Base-by-base conservation (phyloP, 352 stramenopile species). In the Halophytophthora polymorphica region DNA sequence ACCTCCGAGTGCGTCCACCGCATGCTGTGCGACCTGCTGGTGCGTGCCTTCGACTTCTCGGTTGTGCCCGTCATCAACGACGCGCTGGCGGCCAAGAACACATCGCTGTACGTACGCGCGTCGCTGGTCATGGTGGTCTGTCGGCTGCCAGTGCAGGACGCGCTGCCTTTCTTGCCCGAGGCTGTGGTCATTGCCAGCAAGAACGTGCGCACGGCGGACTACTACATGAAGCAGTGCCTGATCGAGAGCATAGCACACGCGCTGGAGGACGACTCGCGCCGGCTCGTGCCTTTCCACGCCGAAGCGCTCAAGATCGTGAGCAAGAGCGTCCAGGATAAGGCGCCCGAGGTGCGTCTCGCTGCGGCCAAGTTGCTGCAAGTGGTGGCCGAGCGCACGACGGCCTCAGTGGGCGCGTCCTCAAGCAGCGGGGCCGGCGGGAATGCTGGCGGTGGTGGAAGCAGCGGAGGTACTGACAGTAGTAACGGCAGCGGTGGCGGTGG, bases 161-260 rank as follows among this genome's bases (percentile, higher is more conserved):
- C 77, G 8, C 59, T 77, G 36, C 73, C 81, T 45, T 90, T 93
- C 45, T 36, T 92, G 7, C 56, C 67, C 0, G 85, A 95, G 37
- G 73, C 71, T 19, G 50, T 93, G n/a, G 58, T 61, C n/a, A 65
- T 93, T 44, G 64, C 75, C 23, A 80, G 68, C 50, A 83, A 82
- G 40, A 69, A 64, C 41, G 57, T 88, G 22, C 76, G 78, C 28
- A 46, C 69, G 2, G 77, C 73, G 15, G 85, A 95, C 56, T 88
- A 85, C 40, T 93, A 86, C 53, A 65, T 93, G 55, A 88, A 88
- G 47, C 83, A 92, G 55, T 76, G 68, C 34, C 61, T 95, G 7
- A 49, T 95, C 14, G 78, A 90, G 46, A 85, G 69, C 48, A 53
- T 89, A 28, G 57, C 69, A n/a, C 69, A 80, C 34, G 70, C 83